Percentiles rank a stretch among this genome's conserved stretches.
Conservation (phyloP, 352 stramenopile genomes). For the Phytophthora sp. region DNA sequence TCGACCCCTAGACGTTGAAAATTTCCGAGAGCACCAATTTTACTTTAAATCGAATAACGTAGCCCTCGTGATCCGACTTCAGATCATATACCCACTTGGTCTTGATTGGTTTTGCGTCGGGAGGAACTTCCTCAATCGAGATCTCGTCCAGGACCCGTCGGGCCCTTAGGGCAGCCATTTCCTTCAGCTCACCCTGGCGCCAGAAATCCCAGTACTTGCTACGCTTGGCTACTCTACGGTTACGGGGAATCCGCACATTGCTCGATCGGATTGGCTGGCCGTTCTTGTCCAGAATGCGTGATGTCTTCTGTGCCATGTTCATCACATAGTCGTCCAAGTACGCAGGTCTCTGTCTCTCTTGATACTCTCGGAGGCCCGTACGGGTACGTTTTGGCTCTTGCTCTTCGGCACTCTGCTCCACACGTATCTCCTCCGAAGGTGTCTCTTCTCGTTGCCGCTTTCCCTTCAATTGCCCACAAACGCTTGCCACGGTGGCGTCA, state of each 20-base stretch:
- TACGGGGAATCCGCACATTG: not conserved
- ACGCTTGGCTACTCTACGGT: not conserved
- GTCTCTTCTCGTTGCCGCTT: not conserved
- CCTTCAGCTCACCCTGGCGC: not conserved
- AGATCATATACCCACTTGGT: constrained; percentile 2
- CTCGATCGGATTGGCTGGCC: not conserved
- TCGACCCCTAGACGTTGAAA: constrained; percentile 5
- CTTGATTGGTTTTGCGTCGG: constrained; percentile 5
- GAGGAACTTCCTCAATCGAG: not conserved
- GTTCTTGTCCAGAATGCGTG: not conserved
- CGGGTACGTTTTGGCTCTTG: not conserved
- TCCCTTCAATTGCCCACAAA: not conserved
- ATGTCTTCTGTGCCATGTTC: not conserved
- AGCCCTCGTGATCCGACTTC: not conserved
- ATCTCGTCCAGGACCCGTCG: not conserved
- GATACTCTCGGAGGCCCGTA: not conserved
- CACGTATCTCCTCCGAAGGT: not conserved
- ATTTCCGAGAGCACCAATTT: constrained; percentile 8
- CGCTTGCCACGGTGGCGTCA: not conserved
- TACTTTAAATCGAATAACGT: constrained; percentile 14
- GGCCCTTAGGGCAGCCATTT: not conserved
- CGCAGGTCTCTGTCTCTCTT: not conserved
- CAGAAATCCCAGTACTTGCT: not conserved
- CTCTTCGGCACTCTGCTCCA: not conserved
- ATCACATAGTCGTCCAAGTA: not conserved